Evolutionary conservation across 371 early-diverging fungal genomes (phyloP), one percentile per base, ranked within the genome.

Genomic region (Circinella minor): DNA sequence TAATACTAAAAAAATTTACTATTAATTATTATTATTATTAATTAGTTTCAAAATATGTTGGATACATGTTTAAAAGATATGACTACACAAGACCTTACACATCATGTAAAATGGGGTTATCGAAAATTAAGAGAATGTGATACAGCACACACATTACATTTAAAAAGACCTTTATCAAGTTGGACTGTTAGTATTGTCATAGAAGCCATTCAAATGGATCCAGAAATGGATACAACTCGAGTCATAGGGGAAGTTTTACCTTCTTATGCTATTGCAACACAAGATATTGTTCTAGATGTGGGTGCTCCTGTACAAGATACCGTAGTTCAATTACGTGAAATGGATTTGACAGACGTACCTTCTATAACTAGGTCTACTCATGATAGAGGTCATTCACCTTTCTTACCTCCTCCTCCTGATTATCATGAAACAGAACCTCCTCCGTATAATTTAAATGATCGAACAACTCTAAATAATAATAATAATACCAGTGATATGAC

Each of bases 231-330:
- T 55, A 18, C 74, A 10, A 68, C 61, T 11, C 55, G 77, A 37
- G 71, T 60, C 34, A 14, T 47, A 27, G 78, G 78, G 1, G 77
- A 78, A 18, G 39, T 55, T 3, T 36, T 82, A 34, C 82, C 82
- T 10, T 73, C 74, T 8, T 82, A 82, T 63, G 67, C 66, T 20
- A 72, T 73, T 8, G 71, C 76, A 5, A 71, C 68, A 36, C 71
- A 72, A 49, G 82, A 82, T 62, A 61, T 78, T 47, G 77, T 82
- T 1, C 48, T 82, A 14, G 82, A 74, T 61, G 71, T 82, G 17
- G 82, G 82, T 6, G 76, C 80, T 7, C 27, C 62, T 8, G 15
- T 36, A 36, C 54, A 61, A 3, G 68, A 62, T 62, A 49, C 46
- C 3, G 36, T 65, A 18, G 10, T 36, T 10, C 37, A 46, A 10